Percentiles rank a stretch among this genome's conserved stretches.
Conservation (phyloP, 2,329 filamentous ascomycete species). For the Trichoderma guizhouense region DNA sequence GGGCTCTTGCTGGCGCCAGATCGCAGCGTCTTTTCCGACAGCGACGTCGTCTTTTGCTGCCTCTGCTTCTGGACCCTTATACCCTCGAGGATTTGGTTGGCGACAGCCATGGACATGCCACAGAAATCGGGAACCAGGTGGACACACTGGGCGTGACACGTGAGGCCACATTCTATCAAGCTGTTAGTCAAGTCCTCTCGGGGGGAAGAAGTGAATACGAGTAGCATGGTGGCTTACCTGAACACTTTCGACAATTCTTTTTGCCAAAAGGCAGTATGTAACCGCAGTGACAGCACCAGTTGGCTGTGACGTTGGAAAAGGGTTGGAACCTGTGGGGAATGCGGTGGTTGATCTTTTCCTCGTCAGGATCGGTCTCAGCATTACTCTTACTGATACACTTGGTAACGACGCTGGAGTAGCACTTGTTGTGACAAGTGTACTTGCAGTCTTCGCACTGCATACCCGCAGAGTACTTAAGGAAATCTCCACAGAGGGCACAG, state of each 20-base stretch:
- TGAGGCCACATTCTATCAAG: conserved; percentile 78
- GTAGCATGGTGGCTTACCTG: conserved; percentile 53
- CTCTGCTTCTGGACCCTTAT: conserved; percentile 74
- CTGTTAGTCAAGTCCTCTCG: not conserved
- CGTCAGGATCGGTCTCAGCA: conserved; percentile 94
- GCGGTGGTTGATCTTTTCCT: conserved; percentile 99
- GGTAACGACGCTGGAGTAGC: conserved; percentile 92
- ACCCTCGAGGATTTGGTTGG: conserved; percentile 87
- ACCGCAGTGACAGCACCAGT: conserved; percentile 99
- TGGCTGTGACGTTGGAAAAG: conserved; percentile 97
- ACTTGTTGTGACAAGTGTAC: conserved; percentile 98
- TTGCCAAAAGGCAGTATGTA: conserved; percentile 93
- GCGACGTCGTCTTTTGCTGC: conserved; percentile 54
- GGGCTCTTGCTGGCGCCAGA: conserved; percentile 47
- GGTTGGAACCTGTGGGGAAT: conserved; percentile 96
- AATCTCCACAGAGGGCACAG: conserved; percentile 94
- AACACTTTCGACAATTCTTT: conserved; percentile 91
- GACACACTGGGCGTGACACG: conserved; percentile 84
- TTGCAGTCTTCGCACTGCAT: conserved; percentile 99
- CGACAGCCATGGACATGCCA: conserved; percentile 97
- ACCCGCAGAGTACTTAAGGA: conserved; percentile 95
- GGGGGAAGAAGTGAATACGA: not conserved
- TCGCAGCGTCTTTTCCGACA: conserved; percentile 67
- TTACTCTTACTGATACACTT: conserved; percentile 99
- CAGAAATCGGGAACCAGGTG: conserved; percentile 98